Conservation (phyloP, 345 rosid species). For the Ailanthus altissimus region DNA sequence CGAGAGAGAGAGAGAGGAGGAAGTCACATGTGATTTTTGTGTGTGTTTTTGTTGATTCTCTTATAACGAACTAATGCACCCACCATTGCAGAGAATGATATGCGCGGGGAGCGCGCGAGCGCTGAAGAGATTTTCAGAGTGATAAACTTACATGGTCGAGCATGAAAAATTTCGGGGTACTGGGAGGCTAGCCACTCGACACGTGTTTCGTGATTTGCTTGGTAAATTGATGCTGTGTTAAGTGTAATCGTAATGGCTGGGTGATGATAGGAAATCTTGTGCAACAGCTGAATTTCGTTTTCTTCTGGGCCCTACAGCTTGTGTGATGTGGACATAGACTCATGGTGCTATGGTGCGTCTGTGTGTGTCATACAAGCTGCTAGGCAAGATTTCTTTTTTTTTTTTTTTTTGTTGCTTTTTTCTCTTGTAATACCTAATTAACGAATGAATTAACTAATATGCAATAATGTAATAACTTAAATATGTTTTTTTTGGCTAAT, state of each 20-base stretch:
- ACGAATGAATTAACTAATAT: too few relatives aligned
- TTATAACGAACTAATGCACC: not conserved
- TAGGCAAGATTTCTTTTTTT: slow-evolving; percentile 10
- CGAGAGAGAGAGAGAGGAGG: not conserved
- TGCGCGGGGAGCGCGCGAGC: not conserved
- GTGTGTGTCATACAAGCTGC: slow-evolving; percentile 5
- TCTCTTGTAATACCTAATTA: not conserved
- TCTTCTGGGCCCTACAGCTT: not conserved
- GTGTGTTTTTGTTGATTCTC: not conserved
- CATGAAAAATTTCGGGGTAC: not conserved
- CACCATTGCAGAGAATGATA: slow-evolving; percentile 1
- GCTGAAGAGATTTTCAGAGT: not conserved
- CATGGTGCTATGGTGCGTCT: not conserved
- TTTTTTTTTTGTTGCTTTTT: not conserved
- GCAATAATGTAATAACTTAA: too few relatives aligned
- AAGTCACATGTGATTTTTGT: not conserved
- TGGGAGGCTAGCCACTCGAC: not conserved
- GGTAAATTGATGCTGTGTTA: too few relatives aligned
- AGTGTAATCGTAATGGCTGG: not conserved
- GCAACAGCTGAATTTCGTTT: not conserved
- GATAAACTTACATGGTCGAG: not conserved
- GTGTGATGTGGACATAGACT: not conserved
- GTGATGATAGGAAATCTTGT: not conserved
- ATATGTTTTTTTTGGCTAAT: too few relatives aligned
- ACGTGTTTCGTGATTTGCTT: not conserved